phyloP scores from a whole-genome alignment of 2,329 filamentous ascomycete species.

The Bimuria novae-zelandiae region DNA sequence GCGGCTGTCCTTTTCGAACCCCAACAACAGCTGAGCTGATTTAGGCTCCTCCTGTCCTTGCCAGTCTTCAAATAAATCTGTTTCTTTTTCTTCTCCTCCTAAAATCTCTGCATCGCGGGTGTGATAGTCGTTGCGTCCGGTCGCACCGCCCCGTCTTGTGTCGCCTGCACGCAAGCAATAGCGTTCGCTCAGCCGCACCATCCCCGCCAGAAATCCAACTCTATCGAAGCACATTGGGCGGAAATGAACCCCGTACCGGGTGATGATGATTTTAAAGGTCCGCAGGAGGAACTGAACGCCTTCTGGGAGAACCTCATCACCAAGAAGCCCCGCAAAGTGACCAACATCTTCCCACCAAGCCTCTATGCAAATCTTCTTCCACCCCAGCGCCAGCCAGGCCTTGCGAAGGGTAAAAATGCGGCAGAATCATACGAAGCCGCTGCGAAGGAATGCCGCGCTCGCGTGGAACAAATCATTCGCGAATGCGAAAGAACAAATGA shows the following conservation, averaged over 20 bases:
- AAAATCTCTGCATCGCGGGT: too few species aligned
- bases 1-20: conserved; percentile 10
- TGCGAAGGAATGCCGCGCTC: conserved; percentile 66
- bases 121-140: too few species aligned
- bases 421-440: conserved; percentile 74
- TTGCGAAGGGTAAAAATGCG: conserved; percentile 63
- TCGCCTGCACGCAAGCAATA: background rate
- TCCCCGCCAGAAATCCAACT: background rate
- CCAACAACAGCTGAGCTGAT: conserved; percentile 7
- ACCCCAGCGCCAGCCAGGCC: conserved; percentile 48
- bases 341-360: conserved; percentile 70
- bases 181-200: background rate
- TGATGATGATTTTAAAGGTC: conserved; percentile 36
- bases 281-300: conserved; percentile 69
- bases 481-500: conserved; percentile 77
- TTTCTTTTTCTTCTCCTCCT: background rate
- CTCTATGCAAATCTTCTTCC: conserved; percentile 58
- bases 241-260: conserved; percentile 24
- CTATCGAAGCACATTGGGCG: background rate
- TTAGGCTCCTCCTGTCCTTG: background rate
- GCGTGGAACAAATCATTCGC: conserved; percentile 59
- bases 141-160: too few species aligned
- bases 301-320: conserved; percentile 73
- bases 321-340: conserved; percentile 73
- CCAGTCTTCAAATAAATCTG: background rate